Evolutionary conservation across 495 filamentous ascomycete genomes (phyloP), one percentile per base, ranked within the genome.

Genomic region (Chlorociboria aeruginascens): DNA sequence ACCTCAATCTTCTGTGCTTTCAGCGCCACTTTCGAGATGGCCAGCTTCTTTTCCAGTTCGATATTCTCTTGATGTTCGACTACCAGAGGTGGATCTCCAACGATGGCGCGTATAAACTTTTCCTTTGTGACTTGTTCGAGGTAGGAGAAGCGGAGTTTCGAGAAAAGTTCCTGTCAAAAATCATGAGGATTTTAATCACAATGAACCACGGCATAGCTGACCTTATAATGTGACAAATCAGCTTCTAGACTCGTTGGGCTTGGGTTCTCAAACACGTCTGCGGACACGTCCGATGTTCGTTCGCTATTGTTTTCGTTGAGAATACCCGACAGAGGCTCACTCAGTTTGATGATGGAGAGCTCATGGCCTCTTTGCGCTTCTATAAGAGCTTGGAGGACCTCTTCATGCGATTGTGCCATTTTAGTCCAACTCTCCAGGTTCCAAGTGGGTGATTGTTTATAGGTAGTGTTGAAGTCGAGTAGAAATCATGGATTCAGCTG

Each of bases 131-230:
- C 77, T 63, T 87, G 83, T 61, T 87, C 83, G 50, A 86, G 74
- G 64, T 86, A 97, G 55, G 86, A 93, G 70, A 97, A 97, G 60
- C 89, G 86, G 28, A 98, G 76, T 66, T 96, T 96, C 36, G 86
- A 83, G 65, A 96, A 97, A 29, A 97, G 77, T 67, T 96, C 92
- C 73, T 82, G 50, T 40, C 13, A 40, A 20, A 29, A n/a, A 35
- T n/a, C 28, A 20, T 35, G 20, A 56, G 45, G 14, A 34, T 39
- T 7, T 29, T 3, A 12, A 25, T 25, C 4, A 32, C 28, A 9
- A 6, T 39, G 11, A n/a, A 41, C 6, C 12, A 28, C 39, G 9
- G 38, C 6, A 16, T 16, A 12, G 43, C 57, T 28, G 55, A 80
- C 79, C 56, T 83, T 84, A 65, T 95, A 95, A 63, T 95, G 89